These are phyloP conservation scores for Acacia concinna DNA, from an alignment of 331 rosid genomes.

Conservation along the genomic window DNA sequence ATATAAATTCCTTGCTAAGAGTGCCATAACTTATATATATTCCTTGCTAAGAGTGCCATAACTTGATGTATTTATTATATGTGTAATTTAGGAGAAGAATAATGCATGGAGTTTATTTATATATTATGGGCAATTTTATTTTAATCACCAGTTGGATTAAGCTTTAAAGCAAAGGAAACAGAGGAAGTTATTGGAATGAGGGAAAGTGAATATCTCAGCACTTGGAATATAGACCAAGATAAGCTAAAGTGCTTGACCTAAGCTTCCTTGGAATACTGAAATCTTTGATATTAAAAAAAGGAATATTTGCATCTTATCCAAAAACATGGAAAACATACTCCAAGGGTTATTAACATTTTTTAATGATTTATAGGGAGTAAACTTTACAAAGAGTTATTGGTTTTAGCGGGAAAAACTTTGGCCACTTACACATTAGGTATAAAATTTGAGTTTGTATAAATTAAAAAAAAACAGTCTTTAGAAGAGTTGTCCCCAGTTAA, in stretches of 20 bases:
- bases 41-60: background rate
- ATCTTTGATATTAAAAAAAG: too few species aligned
- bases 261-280: background rate
- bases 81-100: background rate
- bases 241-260: background rate
- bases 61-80: too few species aligned
- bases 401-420: too few species aligned
- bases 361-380: too few species aligned
- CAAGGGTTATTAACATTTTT: too few species aligned
- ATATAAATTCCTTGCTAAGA: background rate
- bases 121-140: background rate
- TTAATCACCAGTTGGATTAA: background rate
- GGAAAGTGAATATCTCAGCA: slow-evolving; percentile 19
- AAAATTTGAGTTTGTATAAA: too few species aligned
- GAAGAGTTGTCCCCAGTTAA: too few species aligned
- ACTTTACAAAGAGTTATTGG: too few species aligned
- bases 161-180: background rate
- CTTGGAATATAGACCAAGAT: background rate
- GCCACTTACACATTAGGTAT: too few species aligned
- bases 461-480: too few species aligned
- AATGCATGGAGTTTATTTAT: background rate
- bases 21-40: background rate
- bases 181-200: slow-evolving; percentile 40
- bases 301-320: too few species aligned
- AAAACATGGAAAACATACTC: too few species aligned